Base-by-base conservation (phyloP, 2,329 filamentous ascomycete species). In the Xenoacremonium recifei region DNA sequence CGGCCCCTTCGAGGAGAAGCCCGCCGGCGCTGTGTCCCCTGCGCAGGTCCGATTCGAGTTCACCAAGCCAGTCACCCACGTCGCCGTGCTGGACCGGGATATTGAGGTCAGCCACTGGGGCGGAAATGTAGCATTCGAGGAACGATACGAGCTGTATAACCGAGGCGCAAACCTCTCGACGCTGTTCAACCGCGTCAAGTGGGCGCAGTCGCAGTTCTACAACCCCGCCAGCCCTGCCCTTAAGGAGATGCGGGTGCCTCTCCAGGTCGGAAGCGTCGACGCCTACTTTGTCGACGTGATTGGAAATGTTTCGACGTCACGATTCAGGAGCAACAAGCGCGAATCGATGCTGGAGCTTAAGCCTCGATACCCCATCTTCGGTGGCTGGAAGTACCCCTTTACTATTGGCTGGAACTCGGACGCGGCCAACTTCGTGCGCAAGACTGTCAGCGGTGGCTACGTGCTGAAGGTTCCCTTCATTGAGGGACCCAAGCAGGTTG, bases 101-200 rank as follows among this genome's bases (percentile, higher is more conserved):
- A 73, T 99, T 49, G 93, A 99, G 66, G 85, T 99, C 57, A 95
- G 89, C 63, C 93, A 97, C 68, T 99, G 93, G 93, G 93, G 93
- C 53, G 93, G 93, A 49, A 99, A 99, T 63, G 70, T 97, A 40
- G 93, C 93, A 2, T 89, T 91, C 37, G 93, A 99, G 70, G 93
- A 99, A 71, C 82, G 89, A 44, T 96, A 96, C 70, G 89, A 85
- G 66, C 76, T 97, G 53, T 80, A 81, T 58, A 92, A 99, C 74
- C 82, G 86, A 50, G 93, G 87, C 50, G 95, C 93, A 37, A 85
- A 87, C 64, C 75, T 92, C 37, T 77, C 79, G 23, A 73, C 75
- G 44, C 80, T 85, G 25, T 92, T 93, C 70, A 85, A 81, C 58
- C 81, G 88, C 23, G 83, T 89, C 49, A 81, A 87, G 59, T 93